These are phyloP conservation scores for Draba incana DNA, from an alignment of 345 rosid species.

Conservation along the genomic window DNA sequence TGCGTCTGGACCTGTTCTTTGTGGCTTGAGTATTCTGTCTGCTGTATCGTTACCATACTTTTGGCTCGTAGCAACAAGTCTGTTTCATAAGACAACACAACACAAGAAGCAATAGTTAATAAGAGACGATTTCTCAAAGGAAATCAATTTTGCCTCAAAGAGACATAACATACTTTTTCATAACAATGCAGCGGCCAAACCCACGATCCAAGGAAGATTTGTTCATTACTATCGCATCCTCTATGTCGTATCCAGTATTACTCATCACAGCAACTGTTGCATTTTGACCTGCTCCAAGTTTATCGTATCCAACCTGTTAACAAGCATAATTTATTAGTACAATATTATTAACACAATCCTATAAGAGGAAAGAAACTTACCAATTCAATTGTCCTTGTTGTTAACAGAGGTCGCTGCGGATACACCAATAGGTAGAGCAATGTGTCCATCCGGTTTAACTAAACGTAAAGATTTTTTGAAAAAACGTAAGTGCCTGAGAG, in stretches of 20 bases:
- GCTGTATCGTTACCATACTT: slow-evolving; percentile 50
- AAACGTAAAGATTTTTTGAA: slow-evolving; percentile 24
- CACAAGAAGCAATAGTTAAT: slow-evolving; percentile 21
- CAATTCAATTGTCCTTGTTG: slow-evolving; percentile 96
- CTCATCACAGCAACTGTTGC: slow-evolving; percentile 99
- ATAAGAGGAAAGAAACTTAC: slow-evolving; percentile 44
- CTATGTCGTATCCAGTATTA: slow-evolving; percentile 94
- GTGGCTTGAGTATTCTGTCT: slow-evolving; percentile 78
- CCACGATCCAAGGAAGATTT: slow-evolving; percentile 96
- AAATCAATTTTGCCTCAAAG: slow-evolving; percentile 4
- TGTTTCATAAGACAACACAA: slow-evolving; percentile 40
- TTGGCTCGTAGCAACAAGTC: slow-evolving; percentile 53
- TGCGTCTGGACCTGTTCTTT: slow-evolving; percentile 56
- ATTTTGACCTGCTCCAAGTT: slow-evolving; percentile 99
- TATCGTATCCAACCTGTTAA: slow-evolving; percentile 87
- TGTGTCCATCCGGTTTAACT: slow-evolving; percentile 88
- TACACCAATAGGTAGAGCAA: slow-evolving; percentile 87
- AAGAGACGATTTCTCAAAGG: slow-evolving; percentile 16
- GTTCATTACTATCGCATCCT: slow-evolving; percentile 98
- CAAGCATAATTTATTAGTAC: slow-evolving; percentile 24
- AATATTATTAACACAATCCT: slow-evolving; percentile 12
- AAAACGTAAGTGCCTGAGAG: background rate
- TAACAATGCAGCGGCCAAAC: slow-evolving; percentile 94
- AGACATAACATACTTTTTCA: slow-evolving; percentile 69
- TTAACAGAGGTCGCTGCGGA: slow-evolving; percentile 90